phyloP scores from a whole-genome alignment of 192 early-diverging fungal genomes.

The Backusella psychrophila region DNA sequence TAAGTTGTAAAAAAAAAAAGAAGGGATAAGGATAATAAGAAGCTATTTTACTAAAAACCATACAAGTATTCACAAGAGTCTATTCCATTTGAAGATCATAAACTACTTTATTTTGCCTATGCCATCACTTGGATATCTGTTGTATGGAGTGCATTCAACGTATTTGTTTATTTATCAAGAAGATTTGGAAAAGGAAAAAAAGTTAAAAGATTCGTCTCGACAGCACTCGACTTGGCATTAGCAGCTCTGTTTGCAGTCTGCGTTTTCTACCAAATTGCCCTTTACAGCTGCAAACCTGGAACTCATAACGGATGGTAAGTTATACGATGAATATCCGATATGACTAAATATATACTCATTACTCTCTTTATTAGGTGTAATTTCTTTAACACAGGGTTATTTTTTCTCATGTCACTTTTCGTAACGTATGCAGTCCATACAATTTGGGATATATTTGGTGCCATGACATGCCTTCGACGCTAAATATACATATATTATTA shows the following conservation, averaged over 20 bases:
- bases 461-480: constrained; percentile 4
- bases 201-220: constrained; percentile 1
- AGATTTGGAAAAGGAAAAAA: constrained; percentile 13
- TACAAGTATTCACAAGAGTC: not conserved
- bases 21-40: not conserved
- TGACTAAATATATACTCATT: not conserved
- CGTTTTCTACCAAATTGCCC: constrained; percentile 8
- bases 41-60: not conserved
- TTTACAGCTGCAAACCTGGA: constrained; percentile 5
- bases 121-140: not conserved
- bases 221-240: not conserved
- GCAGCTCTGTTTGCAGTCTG: constrained; percentile 4
- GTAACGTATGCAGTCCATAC: constrained; percentile 1
- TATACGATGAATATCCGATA: not conserved
- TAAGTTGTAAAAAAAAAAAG: constrained; percentile 9
- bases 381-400: constrained; percentile 4
- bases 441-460: constrained; percentile 7
- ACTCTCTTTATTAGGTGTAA: not conserved
- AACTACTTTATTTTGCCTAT: not conserved
- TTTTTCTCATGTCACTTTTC: constrained; percentile 9
- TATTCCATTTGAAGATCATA: not conserved
- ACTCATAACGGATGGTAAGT: not conserved
- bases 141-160: not conserved
- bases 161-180: constrained; percentile 12
- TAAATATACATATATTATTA: not conserved